Evolutionary conservation across 352 stramenopile genomes (phyloP), one percentile per base, ranked within the genome.

Genomic region (Phytophthora podocarpi): DNA sequence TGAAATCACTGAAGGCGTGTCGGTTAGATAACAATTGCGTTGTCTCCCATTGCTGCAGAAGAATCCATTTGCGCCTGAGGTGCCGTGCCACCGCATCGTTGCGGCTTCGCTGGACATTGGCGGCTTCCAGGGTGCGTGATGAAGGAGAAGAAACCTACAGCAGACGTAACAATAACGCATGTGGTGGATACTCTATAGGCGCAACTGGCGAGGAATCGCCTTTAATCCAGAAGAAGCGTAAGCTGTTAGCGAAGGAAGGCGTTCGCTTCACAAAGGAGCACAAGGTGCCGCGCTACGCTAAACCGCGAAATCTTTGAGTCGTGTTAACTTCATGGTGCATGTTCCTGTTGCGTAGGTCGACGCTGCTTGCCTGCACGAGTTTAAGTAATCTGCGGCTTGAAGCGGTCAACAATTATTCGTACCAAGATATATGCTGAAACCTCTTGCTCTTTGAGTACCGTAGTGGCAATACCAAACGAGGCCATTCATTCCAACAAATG

Each of bases 51-150:
- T 18, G 5, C 23, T 31, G 23, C 42, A 94, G 85, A 90, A 90
- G 52, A 95, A 95, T 43, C 85, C 85, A 26, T 91, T 95, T 51
- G 85, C 85, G 1, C 83, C 83, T 2, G 57, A 90, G 49, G 80
- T 95, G 40, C 85, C 83, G 6, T 95, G 85, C 57, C 83, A 93
- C 48, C 84, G 82, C 24, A 75, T 95, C 9, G 80, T 95, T n/a
- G 78, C 81, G n/a, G 80, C 67, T 23, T 60, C 69, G 11, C 63
- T 89, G n/a, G 70, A 75, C 27, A 90, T 94, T 36, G 83, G 85
- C 1, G 85, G 85, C 36, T 94, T 92, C 66, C 87, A 89, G 78
- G 85, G 80, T 82, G 21, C 16, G 39, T 41, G 4, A 20, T 23
- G 20, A 40, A 26, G n/a, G 12, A 11, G 34, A 48, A 4, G 2